Conservation (phyloP, 1,284 basidiomycete species). For the Sphaerobolus stellatus region DNA sequence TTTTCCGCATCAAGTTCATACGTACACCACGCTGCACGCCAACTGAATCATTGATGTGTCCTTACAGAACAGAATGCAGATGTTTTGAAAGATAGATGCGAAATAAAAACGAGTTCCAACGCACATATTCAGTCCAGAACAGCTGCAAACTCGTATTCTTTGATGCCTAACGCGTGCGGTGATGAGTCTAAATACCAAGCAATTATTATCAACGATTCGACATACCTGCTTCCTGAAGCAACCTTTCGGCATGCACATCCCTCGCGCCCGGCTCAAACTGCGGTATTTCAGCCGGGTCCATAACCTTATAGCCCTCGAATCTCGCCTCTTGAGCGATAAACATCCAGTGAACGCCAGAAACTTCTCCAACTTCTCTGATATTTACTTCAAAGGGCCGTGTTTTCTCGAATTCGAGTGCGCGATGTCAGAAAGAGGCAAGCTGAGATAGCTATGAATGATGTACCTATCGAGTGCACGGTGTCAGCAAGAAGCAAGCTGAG, state of each 20-base stretch:
- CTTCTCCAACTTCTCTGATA: neutral
- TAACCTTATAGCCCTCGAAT: neutral
- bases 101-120: no score
- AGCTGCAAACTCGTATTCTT: conserved; percentile 3
- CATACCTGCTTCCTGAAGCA: conserved; percentile 1
- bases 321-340: neutral
- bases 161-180: neutral
- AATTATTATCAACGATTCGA: neutral
- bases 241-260: neutral
- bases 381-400: neutral
- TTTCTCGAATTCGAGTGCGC: conserved; percentile 2
- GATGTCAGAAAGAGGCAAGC: no score
- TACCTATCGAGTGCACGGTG: no score
- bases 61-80: no score
- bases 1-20: no score
- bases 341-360: neutral
- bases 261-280: conserved; percentile 1
- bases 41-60: no score
- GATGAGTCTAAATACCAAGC: neutral
- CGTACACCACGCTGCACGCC: no score
- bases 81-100: no score
- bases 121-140: neutral
- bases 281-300: conserved; percentile 2
- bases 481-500: no score
- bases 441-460: no score